Percentiles rank a stretch among this genome's conserved stretches.
Evolutionary conservation across 192 early-diverging fungal species (phyloP).

Genomic region (Coemansia sp.): DNA sequence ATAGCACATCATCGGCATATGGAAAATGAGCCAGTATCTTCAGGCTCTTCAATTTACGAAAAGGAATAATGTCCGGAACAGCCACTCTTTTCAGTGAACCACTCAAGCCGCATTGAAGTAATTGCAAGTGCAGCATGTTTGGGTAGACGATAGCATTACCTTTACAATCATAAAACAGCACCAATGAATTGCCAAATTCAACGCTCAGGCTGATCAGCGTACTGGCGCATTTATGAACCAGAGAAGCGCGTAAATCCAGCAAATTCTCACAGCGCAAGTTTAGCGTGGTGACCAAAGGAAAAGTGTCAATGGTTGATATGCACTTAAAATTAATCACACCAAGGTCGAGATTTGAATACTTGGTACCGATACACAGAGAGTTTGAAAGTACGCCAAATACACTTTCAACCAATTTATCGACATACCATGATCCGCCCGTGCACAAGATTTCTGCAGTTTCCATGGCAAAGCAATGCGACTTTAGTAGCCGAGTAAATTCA

Average conservation of each 20-base stretch:
- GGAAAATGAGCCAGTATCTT: background rate
- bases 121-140: conserved; percentile 2
- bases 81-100: background rate
- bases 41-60: background rate
- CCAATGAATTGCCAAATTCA: background rate
- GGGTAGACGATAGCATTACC: background rate
- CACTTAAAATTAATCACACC: background rate
- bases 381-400: background rate
- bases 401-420: background rate
- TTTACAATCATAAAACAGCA: background rate
- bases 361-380: background rate
- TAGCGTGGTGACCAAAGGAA: background rate
- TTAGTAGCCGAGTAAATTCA: background rate
- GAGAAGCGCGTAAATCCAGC: background rate
- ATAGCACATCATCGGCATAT: conserved; percentile 10
- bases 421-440: background rate
- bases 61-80: background rate
- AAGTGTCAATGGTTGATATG: background rate
- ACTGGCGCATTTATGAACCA: background rate
- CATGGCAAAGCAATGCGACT: background rate
- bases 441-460: background rate
- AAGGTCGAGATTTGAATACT: background rate
- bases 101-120: background rate
- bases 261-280: background rate
- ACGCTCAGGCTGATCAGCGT: background rate